phyloP scores from a whole-genome alignment of 192 early-diverging fungal genomes.

The Linderina pennispora region DNA sequence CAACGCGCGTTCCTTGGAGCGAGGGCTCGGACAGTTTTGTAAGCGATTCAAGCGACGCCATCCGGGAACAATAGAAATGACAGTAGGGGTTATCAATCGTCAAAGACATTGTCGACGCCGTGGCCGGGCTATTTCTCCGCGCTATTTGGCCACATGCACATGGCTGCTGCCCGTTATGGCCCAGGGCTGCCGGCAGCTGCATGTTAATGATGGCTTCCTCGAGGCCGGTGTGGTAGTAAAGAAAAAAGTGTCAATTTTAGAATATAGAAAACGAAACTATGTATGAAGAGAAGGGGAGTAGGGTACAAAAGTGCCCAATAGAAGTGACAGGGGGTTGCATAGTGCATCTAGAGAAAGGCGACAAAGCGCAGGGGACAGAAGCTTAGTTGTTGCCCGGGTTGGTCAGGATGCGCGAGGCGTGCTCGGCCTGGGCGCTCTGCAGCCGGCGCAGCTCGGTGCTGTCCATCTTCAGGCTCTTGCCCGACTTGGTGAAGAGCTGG shows the following conservation, averaged over 20 bases:
- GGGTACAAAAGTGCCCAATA: too few relatives aligned
- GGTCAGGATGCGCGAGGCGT: constrained; percentile 47
- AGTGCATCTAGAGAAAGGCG: too few relatives aligned
- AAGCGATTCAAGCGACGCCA: constrained; percentile 41
- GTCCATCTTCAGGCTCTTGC: constrained; percentile 57
- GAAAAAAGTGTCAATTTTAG: too few relatives aligned
- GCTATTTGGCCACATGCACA: too few relatives aligned
- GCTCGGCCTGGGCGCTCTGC: constrained; percentile 64
- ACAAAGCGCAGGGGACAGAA: background rate
- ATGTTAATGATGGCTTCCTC: too few relatives aligned
- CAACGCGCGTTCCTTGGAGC: constrained; percentile 33
- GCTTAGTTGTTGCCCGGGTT: constrained; percentile 7
- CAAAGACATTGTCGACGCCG: background rate
- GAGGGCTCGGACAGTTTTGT: constrained; percentile 44
- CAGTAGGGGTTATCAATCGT: background rate
- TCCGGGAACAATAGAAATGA: too few relatives aligned
- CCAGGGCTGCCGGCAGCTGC: too few relatives aligned
- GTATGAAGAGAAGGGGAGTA: too few relatives aligned
- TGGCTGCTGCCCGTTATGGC: too few relatives aligned
- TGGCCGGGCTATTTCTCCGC: background rate
- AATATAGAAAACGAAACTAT: too few relatives aligned
- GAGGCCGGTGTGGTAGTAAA: too few relatives aligned
- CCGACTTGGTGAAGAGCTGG: constrained; percentile 42
- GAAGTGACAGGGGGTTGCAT: too few relatives aligned
- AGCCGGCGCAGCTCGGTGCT: constrained; percentile 64